Percentiles rank a stretch among this genome's conserved stretches.
phyloP scores from a whole-genome alignment of 805 yeast species.

The Ogataea haglerorum region DNA sequence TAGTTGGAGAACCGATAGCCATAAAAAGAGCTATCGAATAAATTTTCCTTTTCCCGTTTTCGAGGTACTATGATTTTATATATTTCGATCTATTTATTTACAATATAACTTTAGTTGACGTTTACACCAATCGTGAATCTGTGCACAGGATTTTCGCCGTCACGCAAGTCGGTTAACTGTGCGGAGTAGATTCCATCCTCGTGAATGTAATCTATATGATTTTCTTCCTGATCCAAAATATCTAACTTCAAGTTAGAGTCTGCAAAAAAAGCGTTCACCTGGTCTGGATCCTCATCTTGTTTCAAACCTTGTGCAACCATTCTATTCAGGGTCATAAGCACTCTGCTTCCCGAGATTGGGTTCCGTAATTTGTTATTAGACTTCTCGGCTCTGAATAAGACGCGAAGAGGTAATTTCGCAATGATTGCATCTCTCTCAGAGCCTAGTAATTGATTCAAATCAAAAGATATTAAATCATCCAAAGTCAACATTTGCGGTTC shows the following conservation, averaged over 20 bases:
- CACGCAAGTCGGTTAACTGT: constrained; percentile 15
- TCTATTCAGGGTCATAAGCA: constrained; percentile 12
- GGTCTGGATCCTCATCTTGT: constrained; percentile 13
- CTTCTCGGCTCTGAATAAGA: constrained; percentile 27
- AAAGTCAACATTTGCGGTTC: constrained; percentile 19
- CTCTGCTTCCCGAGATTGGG: constrained; percentile 13
- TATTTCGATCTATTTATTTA: constrained; percentile 8
- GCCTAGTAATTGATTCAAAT: constrained; percentile 21
- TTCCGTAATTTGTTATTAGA: constrained; percentile 16
- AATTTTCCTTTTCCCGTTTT: no score
- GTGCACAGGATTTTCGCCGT: constrained; percentile 17
- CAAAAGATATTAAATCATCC: constrained; percentile 28
- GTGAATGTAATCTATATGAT: constrained; percentile 14
- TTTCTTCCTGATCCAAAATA: constrained; percentile 15
- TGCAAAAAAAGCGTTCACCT: constrained; percentile 22
- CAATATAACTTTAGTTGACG: constrained; percentile 15
- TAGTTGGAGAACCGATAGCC: constrained; percentile 9
- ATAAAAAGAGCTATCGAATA: neutral
- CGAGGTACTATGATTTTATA: neutral
- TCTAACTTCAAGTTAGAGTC: constrained; percentile 17
- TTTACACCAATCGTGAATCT: constrained; percentile 22
- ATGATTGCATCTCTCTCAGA: constrained; percentile 21
- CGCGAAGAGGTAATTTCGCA: constrained; percentile 26
- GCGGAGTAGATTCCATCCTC: constrained; percentile 24
- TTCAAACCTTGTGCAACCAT: constrained; percentile 10